Percentiles rank a stretch among this genome's conserved stretches.
Conservation (phyloP, 257 asterid species). For the Vinca minor region DNA sequence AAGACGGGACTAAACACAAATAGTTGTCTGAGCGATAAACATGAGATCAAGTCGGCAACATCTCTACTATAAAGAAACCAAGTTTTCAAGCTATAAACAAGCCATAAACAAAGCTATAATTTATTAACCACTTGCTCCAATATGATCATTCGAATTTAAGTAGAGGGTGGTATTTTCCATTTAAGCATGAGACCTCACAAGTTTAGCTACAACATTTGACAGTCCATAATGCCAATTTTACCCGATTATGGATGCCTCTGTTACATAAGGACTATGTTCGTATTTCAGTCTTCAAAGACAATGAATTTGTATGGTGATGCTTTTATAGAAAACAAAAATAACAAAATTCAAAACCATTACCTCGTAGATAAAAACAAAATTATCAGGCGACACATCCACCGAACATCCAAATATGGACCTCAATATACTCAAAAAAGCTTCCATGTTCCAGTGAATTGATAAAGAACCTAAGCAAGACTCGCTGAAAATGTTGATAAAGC, state of each 20-base stretch:
- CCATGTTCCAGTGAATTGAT: conserved; percentile 55
- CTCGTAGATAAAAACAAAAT: conserved; percentile 54
- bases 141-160: neutral
- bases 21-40: neutral
- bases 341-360: conserved; percentile 18
- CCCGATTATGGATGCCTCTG: neutral
- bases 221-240: neutral
- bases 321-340: neutral
- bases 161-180: neutral
- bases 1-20: neutral
- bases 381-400: conserved; percentile 43
- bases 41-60: neutral
- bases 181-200: neutral
- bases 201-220: neutral
- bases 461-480: conserved; percentile 42
- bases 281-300: neutral
- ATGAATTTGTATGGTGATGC: neutral
- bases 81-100: neutral
- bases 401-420: conserved; percentile 44
- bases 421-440: conserved; percentile 44
- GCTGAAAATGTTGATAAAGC: conserved; percentile 26
- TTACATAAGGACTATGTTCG: neutral
- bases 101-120: neutral
- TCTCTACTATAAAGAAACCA: neutral
- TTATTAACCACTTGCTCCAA: neutral